Evolutionary conservation across 2,329 filamentous ascomycete genomes (phyloP), one percentile per base, ranked within the genome.

Genomic region (Escovopsis weberi): DNA sequence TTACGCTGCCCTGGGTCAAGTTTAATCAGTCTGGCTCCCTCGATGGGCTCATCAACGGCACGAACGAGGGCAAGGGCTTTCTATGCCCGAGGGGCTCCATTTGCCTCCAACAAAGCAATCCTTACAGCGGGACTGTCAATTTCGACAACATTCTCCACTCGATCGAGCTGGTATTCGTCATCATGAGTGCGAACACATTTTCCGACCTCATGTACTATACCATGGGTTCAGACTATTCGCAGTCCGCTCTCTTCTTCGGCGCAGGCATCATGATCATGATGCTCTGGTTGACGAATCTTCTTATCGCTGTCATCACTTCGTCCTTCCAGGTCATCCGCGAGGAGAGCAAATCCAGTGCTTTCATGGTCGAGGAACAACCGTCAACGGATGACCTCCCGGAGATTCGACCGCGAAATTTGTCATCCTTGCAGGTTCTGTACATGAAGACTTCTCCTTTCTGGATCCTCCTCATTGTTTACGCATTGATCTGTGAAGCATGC

Each of bases 181-280:
- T 98, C 56, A 98, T 98, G 85, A 94, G 86, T 54, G 89, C 87
- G 39, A 98, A 98, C 59, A 98, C 91, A 0, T 98, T 93, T 61
- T 83, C 86, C 1, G 86, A 96, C 60, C 66, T 96, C 42, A 86
- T 98, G 69, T 98, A 98, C 61, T 84, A 86, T 53, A 87, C 89
- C 4, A 87, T 84, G 42, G 79, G 94, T 55, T 93, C 85, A 26
- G 91, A 98, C 59, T 96, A 94, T 54, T 73, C 94, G 6, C 75
- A 85, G 12, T 79, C 87, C 4, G 85, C 88, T 1, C 66, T 96
- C 3, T 98, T 80, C 55, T 81, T 81, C 43, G 78, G 70, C 26
- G 75, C 72, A 11, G 75, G 74, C 23, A 89, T 94, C 57, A 79
- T 98, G 54, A 85, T 98, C 49, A 76, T 98, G 70, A 91, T 86